Conservation (phyloP, 1,284 basidiomycete genomes). For the Stereum hirsutum region DNA sequence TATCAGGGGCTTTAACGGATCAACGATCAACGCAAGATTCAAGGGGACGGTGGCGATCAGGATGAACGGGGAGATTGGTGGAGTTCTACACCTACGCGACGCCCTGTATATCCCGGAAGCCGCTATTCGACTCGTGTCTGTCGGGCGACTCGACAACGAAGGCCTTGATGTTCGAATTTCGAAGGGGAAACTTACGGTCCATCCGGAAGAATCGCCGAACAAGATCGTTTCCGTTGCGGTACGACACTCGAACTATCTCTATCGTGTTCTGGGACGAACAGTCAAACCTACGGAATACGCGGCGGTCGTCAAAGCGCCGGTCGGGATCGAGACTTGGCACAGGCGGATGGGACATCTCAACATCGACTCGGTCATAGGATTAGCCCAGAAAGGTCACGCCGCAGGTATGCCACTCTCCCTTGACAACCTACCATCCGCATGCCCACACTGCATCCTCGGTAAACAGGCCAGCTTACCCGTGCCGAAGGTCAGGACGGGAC, state of each 20-base stretch:
- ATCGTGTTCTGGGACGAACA: background rate
- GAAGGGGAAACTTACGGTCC: background rate
- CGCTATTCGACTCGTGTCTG: background rate
- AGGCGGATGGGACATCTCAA: constrained; percentile 22
- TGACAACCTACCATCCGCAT: constrained; percentile 14
- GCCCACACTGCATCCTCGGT: constrained; percentile 14
- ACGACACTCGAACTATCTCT: background rate
- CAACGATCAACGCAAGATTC: background rate
- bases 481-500: constrained; percentile 6
- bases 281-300: too few relatives aligned
- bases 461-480: constrained; percentile 12
- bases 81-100: background rate
- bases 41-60: background rate
- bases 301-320: background rate
- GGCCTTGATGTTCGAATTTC: background rate
- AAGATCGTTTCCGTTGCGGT: background rate
- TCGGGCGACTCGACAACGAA: background rate
- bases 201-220: too few relatives aligned
- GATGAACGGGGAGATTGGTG: background rate
- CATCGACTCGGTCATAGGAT: constrained; percentile 15
- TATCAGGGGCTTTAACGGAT: background rate
- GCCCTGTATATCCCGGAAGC: background rate
- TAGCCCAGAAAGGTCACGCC: constrained; percentile 16
- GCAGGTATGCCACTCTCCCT: constrained; percentile 23
- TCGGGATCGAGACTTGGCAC: constrained; percentile 21